Conservation (phyloP, 2,329 filamentous ascomycete species). For the Alternaria tenuissima region DNA sequence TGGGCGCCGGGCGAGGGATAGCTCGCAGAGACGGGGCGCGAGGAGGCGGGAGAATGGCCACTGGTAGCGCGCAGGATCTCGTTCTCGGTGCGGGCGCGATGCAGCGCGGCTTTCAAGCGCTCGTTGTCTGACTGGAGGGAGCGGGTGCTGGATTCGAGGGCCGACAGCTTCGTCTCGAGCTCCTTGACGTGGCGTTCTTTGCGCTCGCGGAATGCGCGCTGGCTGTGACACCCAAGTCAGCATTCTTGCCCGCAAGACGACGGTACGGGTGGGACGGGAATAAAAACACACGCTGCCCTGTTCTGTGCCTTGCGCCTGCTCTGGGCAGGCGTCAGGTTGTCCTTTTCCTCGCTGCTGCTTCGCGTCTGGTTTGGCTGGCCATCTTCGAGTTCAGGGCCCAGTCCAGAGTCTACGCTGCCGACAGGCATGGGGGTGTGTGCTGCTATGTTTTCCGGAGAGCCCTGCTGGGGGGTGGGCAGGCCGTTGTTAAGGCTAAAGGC, state of each 20-base stretch:
- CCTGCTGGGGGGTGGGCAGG: slow-evolving; percentile 40
- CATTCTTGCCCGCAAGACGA: background rate
- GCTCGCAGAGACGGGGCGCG: slow-evolving; percentile 48
- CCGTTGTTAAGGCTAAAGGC: slow-evolving; percentile 39
- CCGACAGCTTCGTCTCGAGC: slow-evolving; percentile 83
- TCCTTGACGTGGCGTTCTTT: slow-evolving; percentile 96
- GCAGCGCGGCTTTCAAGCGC: slow-evolving; percentile 81
- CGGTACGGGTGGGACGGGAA: no score
- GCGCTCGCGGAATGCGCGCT: slow-evolving; percentile 93
- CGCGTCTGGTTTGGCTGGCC: slow-evolving; percentile 42
- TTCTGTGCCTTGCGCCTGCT: slow-evolving; percentile 74
- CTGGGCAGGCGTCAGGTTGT: slow-evolving; percentile 57
- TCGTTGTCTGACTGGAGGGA: slow-evolving; percentile 84
- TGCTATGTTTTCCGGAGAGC: slow-evolving; percentile 42
- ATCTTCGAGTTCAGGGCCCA: slow-evolving; percentile 52
- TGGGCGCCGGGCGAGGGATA: slow-evolving; percentile 51
- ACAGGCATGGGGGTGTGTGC: slow-evolving; percentile 44
- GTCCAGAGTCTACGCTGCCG: slow-evolving; percentile 55
- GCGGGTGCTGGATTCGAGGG: slow-evolving; percentile 76
- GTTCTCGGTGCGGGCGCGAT: slow-evolving; percentile 87
- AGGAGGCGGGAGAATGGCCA: slow-evolving; percentile 53
- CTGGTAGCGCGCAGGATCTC: slow-evolving; percentile 88
- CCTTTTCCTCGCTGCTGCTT: slow-evolving; percentile 59
- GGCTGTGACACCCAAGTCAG: slow-evolving; percentile 61
- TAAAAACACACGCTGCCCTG: slow-evolving; percentile 69